phyloP scores from a whole-genome alignment of 2,329 filamentous ascomycete genomes.

The Pseudogymnoascus sp. region DNA sequence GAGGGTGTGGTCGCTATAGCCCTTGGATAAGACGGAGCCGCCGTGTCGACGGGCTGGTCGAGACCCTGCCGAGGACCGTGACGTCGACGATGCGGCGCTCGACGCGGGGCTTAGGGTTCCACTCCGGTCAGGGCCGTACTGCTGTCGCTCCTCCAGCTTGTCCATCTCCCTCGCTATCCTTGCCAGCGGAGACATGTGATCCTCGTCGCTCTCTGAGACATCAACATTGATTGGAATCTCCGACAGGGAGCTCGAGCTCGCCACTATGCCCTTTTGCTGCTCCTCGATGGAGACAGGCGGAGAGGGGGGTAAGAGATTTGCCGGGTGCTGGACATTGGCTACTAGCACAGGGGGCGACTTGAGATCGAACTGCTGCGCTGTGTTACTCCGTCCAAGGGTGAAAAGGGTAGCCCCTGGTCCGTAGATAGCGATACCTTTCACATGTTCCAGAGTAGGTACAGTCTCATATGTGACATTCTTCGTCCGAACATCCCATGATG shows the following conservation, averaged over 20 bases:
- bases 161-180: conserved; percentile 67
- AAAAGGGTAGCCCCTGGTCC: conserved; percentile 88
- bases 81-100: conserved; percentile 35
- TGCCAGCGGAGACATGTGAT: conserved; percentile 67
- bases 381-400: conserved; percentile 79
- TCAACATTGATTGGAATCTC: conserved; percentile 50
- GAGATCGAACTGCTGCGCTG: conserved; percentile 90
- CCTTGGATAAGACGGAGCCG: conserved; percentile 45
- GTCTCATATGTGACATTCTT: conserved; percentile 89
- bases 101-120: conserved; percentile 29
- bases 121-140: conserved; percentile 21
- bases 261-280: conserved; percentile 39
- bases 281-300: conserved; percentile 77
- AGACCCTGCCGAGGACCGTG: conserved; percentile 48
- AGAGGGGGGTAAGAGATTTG: conserved; percentile 69
- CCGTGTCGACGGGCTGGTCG: conserved; percentile 44
- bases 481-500: conserved; percentile 96
- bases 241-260: conserved; percentile 30
- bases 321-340: conserved; percentile 78
- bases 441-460: conserved; percentile 75
- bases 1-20: conserved; percentile 56
- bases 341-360: conserved; percentile 77
- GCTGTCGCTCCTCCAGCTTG: conserved; percentile 21
- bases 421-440: conserved; percentile 78
- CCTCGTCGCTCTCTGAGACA: conserved; percentile 69